Conservation (phyloP, 352 stramenopile genomes). For the Globisporangium polare region DNA sequence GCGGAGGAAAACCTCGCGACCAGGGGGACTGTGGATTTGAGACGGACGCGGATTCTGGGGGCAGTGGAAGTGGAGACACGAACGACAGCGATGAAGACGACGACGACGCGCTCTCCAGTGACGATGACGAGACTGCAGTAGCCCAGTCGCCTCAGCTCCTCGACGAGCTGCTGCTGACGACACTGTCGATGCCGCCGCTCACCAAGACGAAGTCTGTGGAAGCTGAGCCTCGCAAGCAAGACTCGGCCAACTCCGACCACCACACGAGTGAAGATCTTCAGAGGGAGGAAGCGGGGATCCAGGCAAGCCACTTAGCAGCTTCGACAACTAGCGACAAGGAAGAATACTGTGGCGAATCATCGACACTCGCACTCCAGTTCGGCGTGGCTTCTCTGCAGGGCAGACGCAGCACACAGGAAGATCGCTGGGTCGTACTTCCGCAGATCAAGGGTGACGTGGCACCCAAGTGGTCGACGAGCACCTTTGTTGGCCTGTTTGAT, state of each 20-base stretch:
- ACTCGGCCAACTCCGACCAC: background rate
- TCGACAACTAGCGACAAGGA: slow-evolving; percentile 18
- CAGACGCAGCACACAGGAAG: slow-evolving; percentile 69
- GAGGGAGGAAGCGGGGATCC: background rate
- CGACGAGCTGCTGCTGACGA: slow-evolving; percentile 73
- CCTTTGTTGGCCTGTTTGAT: slow-evolving; percentile 81
- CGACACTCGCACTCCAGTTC: slow-evolving; percentile 29
- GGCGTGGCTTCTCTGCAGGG: slow-evolving; percentile 57
- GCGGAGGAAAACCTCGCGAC: slow-evolving; percentile 28
- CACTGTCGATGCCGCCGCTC: slow-evolving; percentile 61
- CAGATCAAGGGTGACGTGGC: slow-evolving; percentile 19
- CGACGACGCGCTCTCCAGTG: slow-evolving; percentile 37
- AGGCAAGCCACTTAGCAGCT: background rate
- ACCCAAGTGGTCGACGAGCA: slow-evolving; percentile 16
- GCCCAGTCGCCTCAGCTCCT: slow-evolving; percentile 62
- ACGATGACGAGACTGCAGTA: slow-evolving; percentile 62
- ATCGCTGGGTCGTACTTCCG: slow-evolving; percentile 60
- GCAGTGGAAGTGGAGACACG: background rate
- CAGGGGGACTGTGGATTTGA: slow-evolving; percentile 3
- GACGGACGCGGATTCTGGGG: background rate
- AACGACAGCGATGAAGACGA: slow-evolving; percentile 27
- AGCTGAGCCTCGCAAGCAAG: background rate
- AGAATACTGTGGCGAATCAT: slow-evolving; percentile 38
- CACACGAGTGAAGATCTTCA: background rate
- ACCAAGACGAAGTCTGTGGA: slow-evolving; percentile 20